phyloP scores from a whole-genome alignment of 441 rosid genomes.

The Adansonia rubrostipa region DNA sequence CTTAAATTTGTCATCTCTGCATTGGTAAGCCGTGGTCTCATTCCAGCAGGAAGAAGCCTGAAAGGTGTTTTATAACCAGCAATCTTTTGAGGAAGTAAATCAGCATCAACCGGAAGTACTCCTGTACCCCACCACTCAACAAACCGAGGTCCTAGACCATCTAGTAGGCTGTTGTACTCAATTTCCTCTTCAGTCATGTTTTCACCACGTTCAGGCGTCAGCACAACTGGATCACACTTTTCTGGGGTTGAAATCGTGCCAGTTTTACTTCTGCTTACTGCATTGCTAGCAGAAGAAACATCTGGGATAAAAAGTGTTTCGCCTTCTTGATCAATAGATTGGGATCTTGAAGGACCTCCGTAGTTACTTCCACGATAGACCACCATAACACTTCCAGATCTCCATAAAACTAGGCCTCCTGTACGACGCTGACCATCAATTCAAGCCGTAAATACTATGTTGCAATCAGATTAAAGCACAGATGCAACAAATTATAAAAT shows the following conservation, averaged over 20 bases:
- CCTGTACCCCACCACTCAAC: slow-evolving; percentile 99
- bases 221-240: slow-evolving; percentile 45
- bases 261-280: slow-evolving; percentile 31
- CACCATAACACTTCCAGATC: slow-evolving; percentile 94
- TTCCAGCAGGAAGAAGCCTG: slow-evolving; percentile 96
- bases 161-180: slow-evolving; percentile 73
- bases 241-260: slow-evolving; percentile 36
- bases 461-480: slow-evolving; percentile 10
- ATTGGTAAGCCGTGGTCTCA: slow-evolving; percentile 89
- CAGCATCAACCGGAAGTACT: slow-evolving; percentile 93
- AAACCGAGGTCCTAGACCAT: slow-evolving; percentile 90
- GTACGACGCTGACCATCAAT: slow-evolving; percentile 86
- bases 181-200: slow-evolving; percentile 79
- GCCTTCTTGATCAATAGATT: slow-evolving; percentile 41
- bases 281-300: slow-evolving; percentile 57
- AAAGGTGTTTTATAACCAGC: slow-evolving; percentile 89
- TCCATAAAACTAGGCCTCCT: slow-evolving; percentile 89
- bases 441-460: slow-evolving; percentile 41
- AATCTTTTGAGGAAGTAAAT: slow-evolving; percentile 79
- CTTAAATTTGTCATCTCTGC: slow-evolving; percentile 95
- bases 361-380: slow-evolving; percentile 84
- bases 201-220: slow-evolving; percentile 39
- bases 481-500: not conserved
- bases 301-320: slow-evolving; percentile 70
- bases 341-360: slow-evolving; percentile 67